Evolutionary conservation across 164 flowering plant genomes (phyloP).

Genomic region (Nymphaea colorata): DNA sequence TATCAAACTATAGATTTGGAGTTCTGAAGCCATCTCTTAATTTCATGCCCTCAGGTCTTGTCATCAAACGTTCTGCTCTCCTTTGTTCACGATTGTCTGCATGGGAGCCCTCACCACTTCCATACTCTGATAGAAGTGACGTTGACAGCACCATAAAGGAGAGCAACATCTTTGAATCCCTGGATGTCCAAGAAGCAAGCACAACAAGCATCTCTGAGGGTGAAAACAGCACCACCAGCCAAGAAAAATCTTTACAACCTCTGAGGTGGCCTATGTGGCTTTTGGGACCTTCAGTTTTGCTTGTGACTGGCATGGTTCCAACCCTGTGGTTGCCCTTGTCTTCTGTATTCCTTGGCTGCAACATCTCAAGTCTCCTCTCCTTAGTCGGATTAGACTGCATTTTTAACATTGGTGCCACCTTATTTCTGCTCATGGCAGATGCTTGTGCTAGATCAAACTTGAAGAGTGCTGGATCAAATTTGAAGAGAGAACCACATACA

Average conservation of each 20-base stretch:
- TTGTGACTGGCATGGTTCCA: slow-evolving; percentile 75
- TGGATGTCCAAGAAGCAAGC: slow-evolving; percentile 21
- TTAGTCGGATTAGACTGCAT: slow-evolving; percentile 80
- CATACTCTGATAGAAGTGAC: slow-evolving; percentile 35
- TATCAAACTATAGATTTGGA: slow-evolving; percentile 10
- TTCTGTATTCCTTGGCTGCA: slow-evolving; percentile 75
- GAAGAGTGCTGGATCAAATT: background rate
- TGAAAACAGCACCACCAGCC: slow-evolving; percentile 7
- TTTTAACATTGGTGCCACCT: slow-evolving; percentile 74
- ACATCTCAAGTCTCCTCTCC: slow-evolving; percentile 73
- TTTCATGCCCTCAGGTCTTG: slow-evolving; percentile 7
- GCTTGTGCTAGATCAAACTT: slow-evolving; percentile 48
- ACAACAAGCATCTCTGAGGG: slow-evolving; percentile 13
- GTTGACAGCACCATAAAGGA: slow-evolving; percentile 17
- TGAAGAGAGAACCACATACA: slow-evolving; percentile 7
- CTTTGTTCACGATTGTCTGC: slow-evolving; percentile 38
- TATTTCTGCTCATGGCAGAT: slow-evolving; percentile 91
- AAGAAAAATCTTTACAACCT: slow-evolving; percentile 17
- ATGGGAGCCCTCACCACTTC: slow-evolving; percentile 64
- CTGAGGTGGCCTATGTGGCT: slow-evolving; percentile 87
- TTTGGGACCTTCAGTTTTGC: slow-evolving; percentile 68
- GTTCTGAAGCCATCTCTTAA: slow-evolving; percentile 7
- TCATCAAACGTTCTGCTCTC: slow-evolving; percentile 13
- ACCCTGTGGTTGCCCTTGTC: slow-evolving; percentile 83
- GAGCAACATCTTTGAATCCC: slow-evolving; percentile 45